A percentile compares a stretch with the other conserved stretches of the same genome.
phyloP scores from a whole-genome alignment of 495 filamentous ascomycete genomes.

The Penicillium macrosclerotiorum region DNA sequence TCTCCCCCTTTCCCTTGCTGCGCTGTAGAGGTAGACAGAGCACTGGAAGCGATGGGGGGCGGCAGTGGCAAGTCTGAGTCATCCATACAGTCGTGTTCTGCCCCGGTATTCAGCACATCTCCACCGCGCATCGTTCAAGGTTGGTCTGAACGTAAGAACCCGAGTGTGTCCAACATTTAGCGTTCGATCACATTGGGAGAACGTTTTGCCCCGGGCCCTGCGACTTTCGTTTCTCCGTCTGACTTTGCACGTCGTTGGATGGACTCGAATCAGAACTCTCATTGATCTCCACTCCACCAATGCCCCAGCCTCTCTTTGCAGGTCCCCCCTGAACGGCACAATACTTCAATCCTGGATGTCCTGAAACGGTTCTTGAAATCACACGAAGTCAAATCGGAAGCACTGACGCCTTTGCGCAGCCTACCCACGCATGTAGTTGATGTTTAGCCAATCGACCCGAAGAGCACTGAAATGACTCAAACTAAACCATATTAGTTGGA shows the following conservation, averaged over 20 bases:
- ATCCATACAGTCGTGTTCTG: constrained; percentile 23
- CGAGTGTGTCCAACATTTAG: too few relatives aligned
- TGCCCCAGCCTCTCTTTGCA: neutral
- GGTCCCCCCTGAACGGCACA: neutral
- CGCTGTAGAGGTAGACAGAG: neutral
- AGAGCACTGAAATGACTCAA: constrained; percentile 19
- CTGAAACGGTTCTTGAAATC: neutral
- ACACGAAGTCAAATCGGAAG: constrained; percentile 12
- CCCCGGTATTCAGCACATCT: constrained; percentile 30
- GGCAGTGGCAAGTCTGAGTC: too few relatives aligned
- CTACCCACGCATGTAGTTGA: constrained; percentile 3
- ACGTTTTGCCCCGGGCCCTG: too few relatives aligned
- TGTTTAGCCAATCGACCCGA: constrained; percentile 5
- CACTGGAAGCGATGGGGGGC: neutral
- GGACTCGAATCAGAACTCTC: too few relatives aligned
- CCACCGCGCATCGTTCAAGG: constrained; percentile 11
- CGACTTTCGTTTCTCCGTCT: neutral
- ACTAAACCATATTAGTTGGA: constrained; percentile 21
- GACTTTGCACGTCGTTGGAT: too few relatives aligned
- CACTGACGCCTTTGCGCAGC: neutral
- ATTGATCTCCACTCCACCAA: too few relatives aligned
- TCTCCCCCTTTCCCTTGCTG: neutral
- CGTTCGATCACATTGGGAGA: too few relatives aligned
- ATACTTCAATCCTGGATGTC: neutral
- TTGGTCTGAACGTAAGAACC: neutral